phyloP scores from a whole-genome alignment of 2,329 filamentous ascomycete species.

The Arthrobotrys musiformis region DNA sequence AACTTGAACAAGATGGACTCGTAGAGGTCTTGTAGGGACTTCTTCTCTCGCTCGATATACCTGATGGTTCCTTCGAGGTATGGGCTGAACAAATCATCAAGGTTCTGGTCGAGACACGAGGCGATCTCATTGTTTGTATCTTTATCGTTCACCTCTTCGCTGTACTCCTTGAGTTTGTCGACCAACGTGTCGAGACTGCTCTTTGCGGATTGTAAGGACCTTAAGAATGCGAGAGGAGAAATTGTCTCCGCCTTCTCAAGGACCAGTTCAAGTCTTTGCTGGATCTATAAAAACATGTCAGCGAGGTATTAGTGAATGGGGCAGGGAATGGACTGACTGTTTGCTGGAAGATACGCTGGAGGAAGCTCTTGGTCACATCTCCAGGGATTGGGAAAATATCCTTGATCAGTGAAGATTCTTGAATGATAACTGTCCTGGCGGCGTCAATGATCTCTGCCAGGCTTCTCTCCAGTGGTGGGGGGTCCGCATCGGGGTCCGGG shows the following conservation, averaged over 20 bases:
- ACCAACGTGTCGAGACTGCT: conserved; percentile 87
- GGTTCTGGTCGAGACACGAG: conserved; percentile 71
- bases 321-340: conserved; percentile 65
- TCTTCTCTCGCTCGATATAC: conserved; percentile 76
- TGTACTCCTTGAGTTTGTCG: conserved; percentile 80
- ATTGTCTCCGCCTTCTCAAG: conserved; percentile 92
- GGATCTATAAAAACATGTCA: conserved; percentile 68
- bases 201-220: conserved; percentile 88
- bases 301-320: neutral
- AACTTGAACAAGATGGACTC: conserved; percentile 96
- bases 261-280: conserved; percentile 94
- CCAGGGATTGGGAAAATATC: conserved; percentile 96
- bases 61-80: conserved; percentile 74
- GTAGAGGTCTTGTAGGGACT: conserved; percentile 80
- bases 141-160: conserved; percentile 94
- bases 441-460: conserved; percentile 93
- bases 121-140: conserved; percentile 67
- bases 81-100: conserved; percentile 80
- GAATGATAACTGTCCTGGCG: conserved; percentile 93
- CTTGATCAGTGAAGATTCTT: conserved; percentile 96
- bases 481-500: conserved; percentile 91
- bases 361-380: conserved; percentile 88
- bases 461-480: conserved; percentile 89
- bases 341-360: conserved; percentile 96
- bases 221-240: conserved; percentile 89